Percentiles rank a stretch among this genome's conserved stretches.
These are phyloP conservation scores for Eucalyptus viminalis DNA, from an alignment of 345 rosid genomes.

Conservation along the genomic window DNA sequence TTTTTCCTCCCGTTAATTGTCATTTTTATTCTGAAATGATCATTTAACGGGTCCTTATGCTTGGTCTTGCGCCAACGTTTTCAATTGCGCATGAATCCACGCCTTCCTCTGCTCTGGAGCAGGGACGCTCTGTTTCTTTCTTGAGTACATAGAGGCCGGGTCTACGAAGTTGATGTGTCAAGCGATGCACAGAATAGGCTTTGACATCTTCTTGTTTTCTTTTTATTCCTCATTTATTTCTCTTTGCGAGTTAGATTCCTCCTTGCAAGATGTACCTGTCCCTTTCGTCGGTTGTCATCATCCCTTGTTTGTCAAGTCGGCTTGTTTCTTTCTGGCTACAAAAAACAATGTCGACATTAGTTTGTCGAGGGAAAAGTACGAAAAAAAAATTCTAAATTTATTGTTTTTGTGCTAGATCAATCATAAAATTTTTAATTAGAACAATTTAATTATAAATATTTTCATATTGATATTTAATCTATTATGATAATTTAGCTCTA, in stretches of 20 bases:
- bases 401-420: rapidly evolving
- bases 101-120: neutral
- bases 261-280: neutral
- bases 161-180: neutral
- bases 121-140: neutral
- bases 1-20: neutral
- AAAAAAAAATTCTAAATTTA: no score
- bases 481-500: rapidly evolving
- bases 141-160: no score
- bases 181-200: neutral
- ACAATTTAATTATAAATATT: rapidly evolving
- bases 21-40: neutral
- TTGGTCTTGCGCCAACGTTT: neutral
- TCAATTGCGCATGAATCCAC: neutral
- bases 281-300: neutral
- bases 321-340: neutral
- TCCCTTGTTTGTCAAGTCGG: neutral
- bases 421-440: no score
- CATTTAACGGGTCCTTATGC: neutral
- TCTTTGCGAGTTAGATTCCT: neutral
- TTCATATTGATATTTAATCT: rapidly evolving
- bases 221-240: neutral
- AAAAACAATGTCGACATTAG: no score
- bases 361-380: no score
- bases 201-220: neutral